phyloP scores from a whole-genome alignment of 495 filamentous ascomycete species.

The Penicillium canescens region DNA sequence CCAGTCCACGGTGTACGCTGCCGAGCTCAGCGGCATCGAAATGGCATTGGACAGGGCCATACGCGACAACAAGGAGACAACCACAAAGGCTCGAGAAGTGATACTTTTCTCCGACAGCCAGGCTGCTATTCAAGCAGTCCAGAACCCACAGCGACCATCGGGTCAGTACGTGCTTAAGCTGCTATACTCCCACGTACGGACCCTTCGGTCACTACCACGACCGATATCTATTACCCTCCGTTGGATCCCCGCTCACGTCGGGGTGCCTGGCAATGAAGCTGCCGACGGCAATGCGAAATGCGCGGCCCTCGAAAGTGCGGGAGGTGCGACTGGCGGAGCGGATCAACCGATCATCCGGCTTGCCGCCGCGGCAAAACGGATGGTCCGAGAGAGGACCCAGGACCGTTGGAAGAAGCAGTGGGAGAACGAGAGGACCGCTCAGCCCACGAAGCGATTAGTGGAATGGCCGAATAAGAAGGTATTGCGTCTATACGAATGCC shows the following conservation, averaged over 20 bases:
- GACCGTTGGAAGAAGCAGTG: too few relatives aligned
- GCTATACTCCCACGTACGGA: constrained; percentile 1
- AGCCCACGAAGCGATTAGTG: too few relatives aligned
- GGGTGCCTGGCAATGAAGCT: constrained; percentile 25
- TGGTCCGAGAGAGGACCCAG: neutral
- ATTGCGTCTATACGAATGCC: neutral
- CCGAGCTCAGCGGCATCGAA: neutral
- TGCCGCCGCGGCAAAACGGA: neutral
- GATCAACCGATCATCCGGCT: neutral
- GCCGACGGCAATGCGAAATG: constrained; percentile 9
- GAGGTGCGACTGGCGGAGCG: neutral
- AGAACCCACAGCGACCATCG: constrained; percentile 7
- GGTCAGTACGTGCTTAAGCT: constrained; percentile 8
- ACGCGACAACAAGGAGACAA: too few relatives aligned
- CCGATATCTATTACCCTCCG: neutral
- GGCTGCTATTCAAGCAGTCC: constrained; percentile 11
- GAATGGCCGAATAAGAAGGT: too few relatives aligned
- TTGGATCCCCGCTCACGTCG: constrained; percentile 27
- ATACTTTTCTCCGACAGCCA: constrained; percentile 17
- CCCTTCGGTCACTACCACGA: constrained; percentile 1
- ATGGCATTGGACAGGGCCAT: too few relatives aligned
- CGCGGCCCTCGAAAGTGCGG: neutral
- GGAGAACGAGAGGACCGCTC: too few relatives aligned
- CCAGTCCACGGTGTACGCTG: neutral
- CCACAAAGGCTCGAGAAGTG: neutral